Base-by-base conservation (phyloP, 148 eudicot species). In the Drosera capensis region DNA sequence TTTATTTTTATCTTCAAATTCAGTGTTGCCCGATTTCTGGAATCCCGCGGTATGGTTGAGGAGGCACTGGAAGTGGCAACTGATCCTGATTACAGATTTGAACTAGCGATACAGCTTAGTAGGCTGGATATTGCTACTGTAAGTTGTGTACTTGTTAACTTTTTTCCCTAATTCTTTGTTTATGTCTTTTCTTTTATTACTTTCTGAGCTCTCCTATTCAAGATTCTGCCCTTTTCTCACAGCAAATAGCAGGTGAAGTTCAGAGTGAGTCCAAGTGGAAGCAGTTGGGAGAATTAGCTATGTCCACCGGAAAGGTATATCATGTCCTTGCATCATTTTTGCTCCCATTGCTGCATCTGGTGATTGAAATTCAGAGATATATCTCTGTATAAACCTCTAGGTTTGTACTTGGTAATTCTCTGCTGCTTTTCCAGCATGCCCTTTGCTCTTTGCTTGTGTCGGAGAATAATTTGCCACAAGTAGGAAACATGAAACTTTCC, bases 31-130 rank as follows among this genome's bases (percentile, higher is more conserved):
- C 99, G 62, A 23, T 84, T 90, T 68, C 61, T 90, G 76, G 99
- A 90, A 70, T 84, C 99, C 43, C 79, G 95, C 45, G 94, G 78
- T 24, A 84, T 78, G 85, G 66, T 81, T 51, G 93, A 73, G 65
- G 95, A 90, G 53, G 99, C 99, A 51, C 70, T 84, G 43, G 99
- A 85, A 67, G 85, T 90, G 60, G 99, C 99, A 38, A 90, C 95
- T 46, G 99, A 90, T 48, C 94, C 92, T 53, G 99, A 85, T 64
- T 90, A 90, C 63, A 84, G 82, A 73, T 90, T 90, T 90, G 99
- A 85, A 51, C 76, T 90, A 46, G 84, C 99, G 64, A 75, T 90
- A 67, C 99, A 85, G 62, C 86, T 90, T 22, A 88, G 99, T 43
- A 84, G 70, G 66, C 73, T 80, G 38, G 99, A 75, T 21, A 60